These are phyloP conservation scores for Dendrocalamus latiflorus DNA, from an alignment of 202 grass and related monocot species.

Conservation along the genomic window DNA sequence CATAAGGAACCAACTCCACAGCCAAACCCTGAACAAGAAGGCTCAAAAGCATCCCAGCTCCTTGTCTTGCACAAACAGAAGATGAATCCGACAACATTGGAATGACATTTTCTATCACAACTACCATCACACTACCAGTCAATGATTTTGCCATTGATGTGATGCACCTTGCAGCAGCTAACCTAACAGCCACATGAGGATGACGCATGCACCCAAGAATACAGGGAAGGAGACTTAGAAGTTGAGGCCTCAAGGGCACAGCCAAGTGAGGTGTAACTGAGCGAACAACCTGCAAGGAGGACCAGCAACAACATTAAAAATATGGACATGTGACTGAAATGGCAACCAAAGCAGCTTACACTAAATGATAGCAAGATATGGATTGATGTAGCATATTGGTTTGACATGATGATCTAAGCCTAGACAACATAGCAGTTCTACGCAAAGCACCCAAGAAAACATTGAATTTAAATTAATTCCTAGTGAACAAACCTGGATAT, in stretches of 20 bases:
- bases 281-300: slow-evolving; percentile 59
- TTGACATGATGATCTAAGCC: neutral
- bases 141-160: slow-evolving; percentile 94
- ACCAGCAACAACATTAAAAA: slow-evolving; percentile 6
- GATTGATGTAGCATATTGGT: neutral
- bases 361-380: neutral
- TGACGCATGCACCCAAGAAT: slow-evolving; percentile 78
- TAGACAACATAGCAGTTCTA: slow-evolving; percentile 16
- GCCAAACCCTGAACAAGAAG: slow-evolving; percentile 93
- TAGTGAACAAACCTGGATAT: slow-evolving; percentile 77
- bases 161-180: slow-evolving; percentile 91
- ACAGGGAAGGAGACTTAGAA: slow-evolving; percentile 82
- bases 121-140: slow-evolving; percentile 74
- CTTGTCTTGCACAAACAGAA: slow-evolving; percentile 90
- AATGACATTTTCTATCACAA: slow-evolving; percentile 83
- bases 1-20: slow-evolving; percentile 87
- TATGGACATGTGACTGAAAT: neutral
- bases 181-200: slow-evolving; percentile 91
- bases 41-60: slow-evolving; percentile 93
- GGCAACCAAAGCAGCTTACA: neutral
- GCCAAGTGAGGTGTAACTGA: slow-evolving; percentile 69
- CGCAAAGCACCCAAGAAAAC: neutral
- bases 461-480: neutral
- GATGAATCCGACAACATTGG: slow-evolving; percentile 89
- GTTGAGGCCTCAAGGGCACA: slow-evolving; percentile 62